Base-by-base conservation (phyloP, 139 green algal species). In the Microglena sp. region DNA sequence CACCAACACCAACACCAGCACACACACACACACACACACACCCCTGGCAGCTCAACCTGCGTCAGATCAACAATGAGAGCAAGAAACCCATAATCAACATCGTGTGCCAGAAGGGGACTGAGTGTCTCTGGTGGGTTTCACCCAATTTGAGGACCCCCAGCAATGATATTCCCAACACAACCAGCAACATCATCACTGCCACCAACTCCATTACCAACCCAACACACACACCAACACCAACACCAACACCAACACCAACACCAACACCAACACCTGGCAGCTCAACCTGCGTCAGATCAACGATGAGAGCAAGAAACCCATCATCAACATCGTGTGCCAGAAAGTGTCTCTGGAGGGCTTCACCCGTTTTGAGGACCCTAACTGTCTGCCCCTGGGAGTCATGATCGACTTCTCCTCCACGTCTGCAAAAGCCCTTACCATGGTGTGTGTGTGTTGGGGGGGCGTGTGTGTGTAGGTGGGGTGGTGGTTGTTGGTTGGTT, bases 351-450 rank as follows among this genome's bases (percentile, higher is more conserved):
- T 15, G 11, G 11, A 60, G 27, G 76, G 68, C 8, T 32, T 80
- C 21, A 90, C 84, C 0, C 67, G 84, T 1, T 90, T 90, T 67
- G 84, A 90, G 61, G 78, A 90, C 68, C 57, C 77, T 21, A 54
- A 64, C 1, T 63, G 71, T 33, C 70, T 90, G 44, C 84, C 84
- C 1, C 72, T 90, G 8, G 77, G 82, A 44, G 66, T 85, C 28
- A 55, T 46, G n/a, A 35, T 86, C 60, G 87, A 90, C 71, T 70
- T 80, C 30, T 74, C 82, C 40, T n/a, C n/a, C n/a, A n/a, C n/a
- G n/a, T n/a, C n/a, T n/a, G n/a, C n/a, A n/a, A n/a, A n/a, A n/a
- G n/a, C n/a, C n/a, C n/a, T n/a, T n/a, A n/a, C n/a, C n/a, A n/a
- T n/a, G n/a, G n/a, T n/a, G n/a, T n/a, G n/a, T n/a, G n/a, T n/a